Percentiles rank a stretch among this genome's conserved stretches.
phyloP scores from a whole-genome alignment of 2,329 filamentous ascomycete genomes.

The Apiospora hydei region DNA sequence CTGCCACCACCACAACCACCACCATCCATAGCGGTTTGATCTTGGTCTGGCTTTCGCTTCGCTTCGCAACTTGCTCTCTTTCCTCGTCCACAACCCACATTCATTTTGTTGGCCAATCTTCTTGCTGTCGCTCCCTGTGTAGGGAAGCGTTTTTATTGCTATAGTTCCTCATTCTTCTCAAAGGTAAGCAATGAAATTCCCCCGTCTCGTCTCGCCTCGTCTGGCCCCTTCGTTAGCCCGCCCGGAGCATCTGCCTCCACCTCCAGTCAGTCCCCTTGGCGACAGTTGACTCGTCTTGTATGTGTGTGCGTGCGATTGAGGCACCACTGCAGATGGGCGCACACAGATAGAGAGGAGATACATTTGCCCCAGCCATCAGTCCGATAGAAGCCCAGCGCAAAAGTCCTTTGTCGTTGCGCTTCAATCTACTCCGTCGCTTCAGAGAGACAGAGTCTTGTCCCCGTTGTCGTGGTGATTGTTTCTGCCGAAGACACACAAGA shows the following conservation, averaged over 20 bases:
- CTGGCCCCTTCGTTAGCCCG: constrained; percentile 5
- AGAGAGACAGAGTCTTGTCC: background rate
- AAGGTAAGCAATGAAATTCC: constrained; percentile 42
- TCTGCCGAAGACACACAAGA: constrained; percentile 2
- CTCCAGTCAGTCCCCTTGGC: constrained; percentile 21
- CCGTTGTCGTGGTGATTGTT: constrained; percentile 20
- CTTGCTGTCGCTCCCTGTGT: constrained; percentile 37
- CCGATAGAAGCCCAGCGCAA: background rate
- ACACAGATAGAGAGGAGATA: background rate
- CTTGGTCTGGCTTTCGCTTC: constrained; percentile 31
- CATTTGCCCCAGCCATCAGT: background rate
- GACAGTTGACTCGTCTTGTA: constrained; percentile 30
- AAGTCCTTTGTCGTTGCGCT: constrained; percentile 10
- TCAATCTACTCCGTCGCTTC: background rate
- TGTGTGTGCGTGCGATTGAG: constrained; percentile 23
- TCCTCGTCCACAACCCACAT: constrained; percentile 51
- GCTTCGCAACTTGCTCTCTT: constrained; percentile 43
- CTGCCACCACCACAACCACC: constrained; percentile 15
- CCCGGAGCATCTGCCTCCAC: constrained; percentile 20
- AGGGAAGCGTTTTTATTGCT: constrained; percentile 37
- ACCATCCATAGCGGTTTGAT: constrained; percentile 26
- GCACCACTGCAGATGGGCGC: background rate
- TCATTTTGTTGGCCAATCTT: constrained; percentile 44
- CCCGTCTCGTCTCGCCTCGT: constrained; percentile 16
- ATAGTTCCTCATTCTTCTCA: constrained; percentile 44